Conservation (phyloP, 2,329 filamentous ascomycete genomes). For the Trichothecium sympodiale region DNA sequence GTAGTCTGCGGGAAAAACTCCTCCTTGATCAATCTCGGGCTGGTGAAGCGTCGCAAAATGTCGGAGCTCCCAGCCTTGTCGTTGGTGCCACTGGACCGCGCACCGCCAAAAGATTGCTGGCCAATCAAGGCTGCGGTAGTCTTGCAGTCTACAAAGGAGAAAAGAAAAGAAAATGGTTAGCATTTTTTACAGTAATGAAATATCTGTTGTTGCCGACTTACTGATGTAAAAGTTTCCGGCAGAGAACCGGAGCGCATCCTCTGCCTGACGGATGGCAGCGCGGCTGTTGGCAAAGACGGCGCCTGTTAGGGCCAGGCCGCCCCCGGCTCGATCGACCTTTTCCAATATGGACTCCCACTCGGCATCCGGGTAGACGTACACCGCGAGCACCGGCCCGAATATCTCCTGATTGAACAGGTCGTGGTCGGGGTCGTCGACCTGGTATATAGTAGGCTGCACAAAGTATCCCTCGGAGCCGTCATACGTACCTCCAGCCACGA, state of each 20-base stretch:
- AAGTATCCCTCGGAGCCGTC: constrained; percentile 31
- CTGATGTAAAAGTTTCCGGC: constrained; percentile 69
- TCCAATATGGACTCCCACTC: constrained; percentile 17
- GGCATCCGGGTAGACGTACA: constrained; percentile 36
- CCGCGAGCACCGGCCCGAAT: constrained; percentile 34
- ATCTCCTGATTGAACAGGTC: constrained; percentile 33
- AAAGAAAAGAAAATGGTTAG: background rate
- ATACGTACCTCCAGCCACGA: constrained; percentile 32
- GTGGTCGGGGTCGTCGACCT: constrained; percentile 27
- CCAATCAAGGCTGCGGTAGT: constrained; percentile 55
- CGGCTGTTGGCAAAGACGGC: constrained; percentile 59
- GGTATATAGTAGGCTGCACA: constrained; percentile 35
- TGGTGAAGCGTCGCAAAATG: constrained; percentile 48
- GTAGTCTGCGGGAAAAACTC: constrained; percentile 48
- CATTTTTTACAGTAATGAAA: background rate
- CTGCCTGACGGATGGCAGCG: constrained; percentile 47
- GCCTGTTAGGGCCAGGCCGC: constrained; percentile 46
- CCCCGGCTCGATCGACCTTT: constrained; percentile 28
- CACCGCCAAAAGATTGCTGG: constrained; percentile 56
- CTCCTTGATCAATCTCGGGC: constrained; percentile 54
- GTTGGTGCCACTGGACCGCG: constrained; percentile 53
- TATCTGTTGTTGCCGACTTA: background rate
- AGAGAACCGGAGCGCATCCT: constrained; percentile 52
- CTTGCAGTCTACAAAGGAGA: constrained; percentile 42
- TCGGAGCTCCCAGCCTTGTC: constrained; percentile 54